Base-by-base conservation (phyloP, 2,329 filamentous ascomycete species). In the Dothistroma pini region DNA sequence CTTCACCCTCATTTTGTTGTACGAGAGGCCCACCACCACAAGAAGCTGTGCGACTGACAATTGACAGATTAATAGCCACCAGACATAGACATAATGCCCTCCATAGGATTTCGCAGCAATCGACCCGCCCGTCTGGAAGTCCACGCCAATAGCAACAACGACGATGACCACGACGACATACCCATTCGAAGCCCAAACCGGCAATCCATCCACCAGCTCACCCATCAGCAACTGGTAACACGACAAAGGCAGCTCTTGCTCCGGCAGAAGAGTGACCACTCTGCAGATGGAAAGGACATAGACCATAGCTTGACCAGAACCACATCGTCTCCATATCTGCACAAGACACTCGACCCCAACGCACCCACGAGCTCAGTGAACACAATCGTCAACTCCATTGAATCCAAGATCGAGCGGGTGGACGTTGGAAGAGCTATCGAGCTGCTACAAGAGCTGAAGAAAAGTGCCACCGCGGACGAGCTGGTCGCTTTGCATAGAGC, bases 401-500 rank as follows among this genome's bases (percentile, higher is more conserved):
- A 66, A 29, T 47, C 54, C 38, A 65, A 50, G 48, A 53, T 53
- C 51, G 58, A 53, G 22, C 54, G 31, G 10, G 72, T 80, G 44
- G 79, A 82, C 61, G 62, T 81, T 38, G 76, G 77, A 44, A 74
- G 77, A 11, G 79, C 79, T 6, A 77, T 81, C 44, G 71, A 71
- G 31, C 70, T 82, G 38, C 64, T 81, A 61, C 76, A 81, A 59
- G 75, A 81, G 66, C 71, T 81, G 60, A 79, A 77, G 68, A 80
- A 78, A 68, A 79, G 72, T 49, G 79, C 78, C 1, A 76, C 78
- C 6, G 79, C 79, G 1, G 79, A 81, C 57, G 78, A 81, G 59
- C 70, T 81, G 34, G 79, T 78, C 25, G 77, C 79, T 32, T 63
- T 75, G 32, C 74, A 76, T 62, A 67, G 71, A 60, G 74, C 74